These are phyloP conservation scores for Parachaetomium inaequale DNA, from an alignment of 495 filamentous ascomycete genomes.

Conservation along the genomic window DNA sequence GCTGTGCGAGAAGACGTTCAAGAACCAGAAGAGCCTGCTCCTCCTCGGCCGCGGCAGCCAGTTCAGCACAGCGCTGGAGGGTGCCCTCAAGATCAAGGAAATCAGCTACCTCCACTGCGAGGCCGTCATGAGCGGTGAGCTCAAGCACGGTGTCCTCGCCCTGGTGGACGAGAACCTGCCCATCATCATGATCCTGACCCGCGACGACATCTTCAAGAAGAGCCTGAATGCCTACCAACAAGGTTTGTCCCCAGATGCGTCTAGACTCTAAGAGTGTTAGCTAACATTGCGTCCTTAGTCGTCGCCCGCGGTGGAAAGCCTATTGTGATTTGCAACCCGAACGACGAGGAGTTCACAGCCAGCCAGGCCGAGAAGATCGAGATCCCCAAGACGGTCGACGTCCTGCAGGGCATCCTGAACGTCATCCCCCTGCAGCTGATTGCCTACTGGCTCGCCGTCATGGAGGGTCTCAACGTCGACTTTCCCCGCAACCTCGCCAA, in stretches of 20 bases:
- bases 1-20: slow-evolving; percentile 83
- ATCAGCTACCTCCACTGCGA: slow-evolving; percentile 99
- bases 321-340: slow-evolving; percentile 95
- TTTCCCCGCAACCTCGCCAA: slow-evolving; percentile 98
- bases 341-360: slow-evolving; percentile 82
- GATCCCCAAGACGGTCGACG: slow-evolving; percentile 92
- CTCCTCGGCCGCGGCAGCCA: slow-evolving; percentile 92
- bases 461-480: slow-evolving; percentile 92
- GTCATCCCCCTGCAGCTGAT: slow-evolving; percentile 97
- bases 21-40: slow-evolving; percentile 93
- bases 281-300: slow-evolving; percentile 48
- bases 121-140: slow-evolving; percentile 98
- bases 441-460: slow-evolving; percentile 96
- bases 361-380: slow-evolving; percentile 94
- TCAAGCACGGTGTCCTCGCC: slow-evolving; percentile 97
- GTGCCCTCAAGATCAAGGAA: slow-evolving; percentile 99
- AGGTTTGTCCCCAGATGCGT: slow-evolving; percentile 51
- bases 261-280: slow-evolving; percentile 1
- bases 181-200: slow-evolving; percentile 98
- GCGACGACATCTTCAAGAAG: slow-evolving; percentile 93
- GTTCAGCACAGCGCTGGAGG: slow-evolving; percentile 95
- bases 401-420: slow-evolving; percentile 91
- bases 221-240: slow-evolving; percentile 98
- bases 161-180: slow-evolving; percentile 96
- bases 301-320: slow-evolving; percentile 90